Base-by-base conservation (phyloP, 2,329 filamentous ascomycete species). In the Gyromitra esculenta region DNA sequence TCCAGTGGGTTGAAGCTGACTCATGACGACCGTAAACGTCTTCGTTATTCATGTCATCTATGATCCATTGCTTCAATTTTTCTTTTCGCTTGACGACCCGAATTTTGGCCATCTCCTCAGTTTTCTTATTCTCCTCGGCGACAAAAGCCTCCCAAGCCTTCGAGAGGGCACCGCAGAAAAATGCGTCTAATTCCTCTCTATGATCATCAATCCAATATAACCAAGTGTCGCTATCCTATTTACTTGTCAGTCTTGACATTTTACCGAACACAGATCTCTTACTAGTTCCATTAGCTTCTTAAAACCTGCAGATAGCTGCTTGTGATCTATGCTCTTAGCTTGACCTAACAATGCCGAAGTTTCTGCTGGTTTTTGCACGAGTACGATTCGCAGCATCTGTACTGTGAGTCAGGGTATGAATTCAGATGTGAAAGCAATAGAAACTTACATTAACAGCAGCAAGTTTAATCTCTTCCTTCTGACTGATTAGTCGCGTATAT, bases 361-460 rank as follows among this genome's bases (percentile, higher is more conserved):
- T 82, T 97, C 94, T 3, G 92, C 88, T 0, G 95, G 94, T 83
- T 97, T 97, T 81, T 98, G 95, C 0, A 98, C 93, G 72, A 98
- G 87, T 80, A 98, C 89, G 59, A 97, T 92, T n/a, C 96, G 90
- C 89, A 95, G 93, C 31, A 98, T 88, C 79, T 79, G 56, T 18
- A 57, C 6, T 41, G 31, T 7, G 7, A 54, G 39, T 62, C 59
- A 69, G 67, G 50, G n/a, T 31, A 59, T 25, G 15, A 3, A 21
- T 39, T 39, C 6, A n/a, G 31, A n/a, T n/a, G 18, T 9, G 2
- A n/a, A 54, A 52, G 8, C 8, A 35, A 66, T 37, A 52, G 41
- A 68, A 48, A 69, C 75, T 21, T 63, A 79, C 79, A 79, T 92
- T 92, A 9, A 93, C 93, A 37, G 95, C 92, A 56, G 92, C 89